phyloP scores from a whole-genome alignment of 139 green algal species.

The Astrephomene gubernaculifera region DNA sequence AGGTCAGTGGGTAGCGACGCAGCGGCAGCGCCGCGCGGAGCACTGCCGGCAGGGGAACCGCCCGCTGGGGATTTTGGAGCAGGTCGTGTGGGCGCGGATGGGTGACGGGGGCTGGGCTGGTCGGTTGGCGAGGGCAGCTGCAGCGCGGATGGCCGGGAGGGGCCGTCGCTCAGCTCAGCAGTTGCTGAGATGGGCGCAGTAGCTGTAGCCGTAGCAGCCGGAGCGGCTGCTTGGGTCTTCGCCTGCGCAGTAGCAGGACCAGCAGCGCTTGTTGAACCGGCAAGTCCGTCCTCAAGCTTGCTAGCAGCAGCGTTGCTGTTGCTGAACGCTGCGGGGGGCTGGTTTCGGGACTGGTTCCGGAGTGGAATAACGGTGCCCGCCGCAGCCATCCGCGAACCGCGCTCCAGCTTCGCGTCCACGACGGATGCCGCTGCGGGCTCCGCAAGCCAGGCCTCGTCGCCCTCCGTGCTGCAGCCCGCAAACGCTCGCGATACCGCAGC shows the following conservation, averaged over 20 bases:
- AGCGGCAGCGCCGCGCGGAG: not conserved
- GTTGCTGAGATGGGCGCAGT: not conserved
- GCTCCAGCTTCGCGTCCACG: conserved; percentile 25
- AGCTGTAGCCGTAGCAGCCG: not conserved
- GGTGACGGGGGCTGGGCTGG: no score
- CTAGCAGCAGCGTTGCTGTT: not conserved
- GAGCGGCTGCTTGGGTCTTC: not conserved
- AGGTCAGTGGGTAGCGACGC: not conserved
- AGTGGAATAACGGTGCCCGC: conserved; percentile 23
- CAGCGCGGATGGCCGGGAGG: not conserved
- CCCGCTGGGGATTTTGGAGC: no score
- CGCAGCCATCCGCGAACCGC: not conserved
- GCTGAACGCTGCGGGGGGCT: not conserved
- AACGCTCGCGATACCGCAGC: not conserved
- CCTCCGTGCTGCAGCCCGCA: conserved; percentile 34
- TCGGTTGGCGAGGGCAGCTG: not conserved
- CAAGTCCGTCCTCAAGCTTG: no score
- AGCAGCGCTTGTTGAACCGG: no score
- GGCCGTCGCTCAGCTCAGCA: not conserved
- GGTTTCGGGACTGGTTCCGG: no score
- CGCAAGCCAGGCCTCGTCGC: conserved; percentile 9
- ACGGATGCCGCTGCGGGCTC: not conserved
- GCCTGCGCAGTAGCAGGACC: no score
- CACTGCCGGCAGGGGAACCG: no score
- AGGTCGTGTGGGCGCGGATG: no score